Conservation (phyloP, 2,329 filamentous ascomycete species). For the Trichophyton verrucosum region DNA sequence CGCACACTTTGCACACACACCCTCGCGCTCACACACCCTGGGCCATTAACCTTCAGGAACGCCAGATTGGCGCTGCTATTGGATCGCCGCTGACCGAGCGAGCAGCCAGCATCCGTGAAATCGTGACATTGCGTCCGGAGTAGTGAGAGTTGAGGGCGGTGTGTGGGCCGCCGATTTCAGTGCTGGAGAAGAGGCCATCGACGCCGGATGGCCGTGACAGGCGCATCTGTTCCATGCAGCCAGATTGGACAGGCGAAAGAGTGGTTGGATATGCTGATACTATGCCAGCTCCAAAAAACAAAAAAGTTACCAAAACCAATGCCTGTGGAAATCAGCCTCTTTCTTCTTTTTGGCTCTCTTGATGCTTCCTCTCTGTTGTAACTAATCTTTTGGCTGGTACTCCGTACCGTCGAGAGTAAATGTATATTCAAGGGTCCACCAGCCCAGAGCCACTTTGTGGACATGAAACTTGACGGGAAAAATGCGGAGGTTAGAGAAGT, state of each 20-base stretch:
- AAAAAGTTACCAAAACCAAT: too few species aligned
- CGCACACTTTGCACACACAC: neutral
- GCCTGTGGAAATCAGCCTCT: neutral
- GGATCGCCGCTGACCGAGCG: slow-evolving; percentile 1
- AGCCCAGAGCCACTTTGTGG: neutral
- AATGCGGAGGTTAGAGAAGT: slow-evolving; percentile 4
- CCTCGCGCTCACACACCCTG: neutral
- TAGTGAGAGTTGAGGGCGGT: neutral
- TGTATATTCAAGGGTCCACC: neutral
- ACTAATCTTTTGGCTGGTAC: neutral
- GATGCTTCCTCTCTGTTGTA: neutral
- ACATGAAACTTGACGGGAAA: slow-evolving; percentile 5
- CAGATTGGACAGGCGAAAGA: neutral
- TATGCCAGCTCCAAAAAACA: neutral
- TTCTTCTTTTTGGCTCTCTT: neutral
- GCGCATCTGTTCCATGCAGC: neutral
- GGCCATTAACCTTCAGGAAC: slow-evolving; percentile 2
- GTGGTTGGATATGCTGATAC: neutral
- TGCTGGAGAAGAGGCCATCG: neutral
- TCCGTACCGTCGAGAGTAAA: neutral
- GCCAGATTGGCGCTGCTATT: slow-evolving; percentile 4
- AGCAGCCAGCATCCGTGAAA: slow-evolving; percentile 1
- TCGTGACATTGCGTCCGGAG: neutral
- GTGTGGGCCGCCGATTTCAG: neutral
- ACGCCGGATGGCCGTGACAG: neutral